Evolutionary conservation across 352 stramenopile species (phyloP).

Genomic region (Phytophthora capsici): DNA sequence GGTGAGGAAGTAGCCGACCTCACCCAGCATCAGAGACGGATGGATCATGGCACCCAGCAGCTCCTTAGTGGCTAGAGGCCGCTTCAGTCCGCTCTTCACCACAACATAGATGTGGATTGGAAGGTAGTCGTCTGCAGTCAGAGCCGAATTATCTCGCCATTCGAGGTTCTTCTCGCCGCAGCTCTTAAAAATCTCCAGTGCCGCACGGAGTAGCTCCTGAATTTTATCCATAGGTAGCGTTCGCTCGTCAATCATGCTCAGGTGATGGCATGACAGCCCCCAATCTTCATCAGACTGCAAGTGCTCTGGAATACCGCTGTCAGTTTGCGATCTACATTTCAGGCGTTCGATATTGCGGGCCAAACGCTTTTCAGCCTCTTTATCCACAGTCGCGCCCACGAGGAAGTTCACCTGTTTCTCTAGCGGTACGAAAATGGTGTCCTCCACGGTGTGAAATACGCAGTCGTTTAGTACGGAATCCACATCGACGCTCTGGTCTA

Average conservation of each 20-base stretch:
- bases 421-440: slow-evolving; percentile 79
- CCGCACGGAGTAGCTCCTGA: slow-evolving; percentile 77
- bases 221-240: slow-evolving; percentile 79
- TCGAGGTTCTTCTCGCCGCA: slow-evolving; percentile 82
- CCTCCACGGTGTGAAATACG: slow-evolving; percentile 75
- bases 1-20: slow-evolving; percentile 88
- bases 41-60: slow-evolving; percentile 85
- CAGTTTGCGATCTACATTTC: slow-evolving; percentile 63
- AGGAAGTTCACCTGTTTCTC: slow-evolving; percentile 80
- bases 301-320: slow-evolving; percentile 81
- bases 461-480: slow-evolving; percentile 66
- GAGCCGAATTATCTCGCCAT: slow-evolving; percentile 73
- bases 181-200: slow-evolving; percentile 82
- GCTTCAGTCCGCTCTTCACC: slow-evolving; percentile 77
- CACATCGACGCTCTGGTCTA: slow-evolving; percentile 65
- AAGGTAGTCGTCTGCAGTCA: slow-evolving; percentile 85
- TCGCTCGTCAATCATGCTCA: slow-evolving; percentile 87
- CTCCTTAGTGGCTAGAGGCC: slow-evolving; percentile 76
- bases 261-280: slow-evolving; percentile 79
- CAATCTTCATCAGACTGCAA: slow-evolving; percentile 80
- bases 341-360: slow-evolving; percentile 71
- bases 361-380: slow-evolving; percentile 56
- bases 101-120: slow-evolving; percentile 90
- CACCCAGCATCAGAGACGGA: slow-evolving; percentile 80
- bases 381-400: slow-evolving; percentile 68